Evolutionary conservation across 2,329 filamentous ascomycete species (phyloP), one percentile per base, ranked within the genome.

Genomic region (Fusarium sarcochroum): DNA sequence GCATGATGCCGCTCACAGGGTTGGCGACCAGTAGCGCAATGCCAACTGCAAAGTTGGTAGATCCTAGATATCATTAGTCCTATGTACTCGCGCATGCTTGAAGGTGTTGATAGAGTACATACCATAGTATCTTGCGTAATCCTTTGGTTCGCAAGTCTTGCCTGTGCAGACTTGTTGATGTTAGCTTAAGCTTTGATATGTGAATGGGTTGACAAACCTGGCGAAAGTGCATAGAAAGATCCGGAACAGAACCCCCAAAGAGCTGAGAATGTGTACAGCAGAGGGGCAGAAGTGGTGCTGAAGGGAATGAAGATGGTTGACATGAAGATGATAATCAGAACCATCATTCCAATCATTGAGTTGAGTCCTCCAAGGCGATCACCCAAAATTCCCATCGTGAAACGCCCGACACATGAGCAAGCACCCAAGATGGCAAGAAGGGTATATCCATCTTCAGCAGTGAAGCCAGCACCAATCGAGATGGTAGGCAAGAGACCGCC

Each of bases 221-320:
- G 75, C 1, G 78, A 76, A 4, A 83, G 73, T 0, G 79, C 79
- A 13, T 84, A 74, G 73, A 80, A 84, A 1, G 79, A 79, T 0
- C 83, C 83, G 0, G 80, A 83, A 0, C 80, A 80, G n/a, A 84
- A 81, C 1, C 83, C 83, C 71, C 83, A 85, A 1, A 84, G 66
- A 0, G 80, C 80, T 2, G 79, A 74, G 34, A 84, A 83, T 0
- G 72, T 73, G 54, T 83, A 84, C 3, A 85, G 68, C 0, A 81
- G 79, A 1, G 70, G 74, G 4, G 78, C 69, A 7, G 75, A 71
- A 1, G 73, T 78, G 2, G 80, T 77, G 2, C 80, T 80, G 42
- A 82, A 80, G 0, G 83, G 81, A 1, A 85, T 73, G 69, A 83
- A 80, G 1, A 83, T 73, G 0, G 74, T 74, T 0, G 77, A 74